Percentiles rank a stretch among this genome's conserved stretches.
phyloP scores from a whole-genome alignment of 2,329 filamentous ascomycete genomes.

The Alternaria alternata region DNA sequence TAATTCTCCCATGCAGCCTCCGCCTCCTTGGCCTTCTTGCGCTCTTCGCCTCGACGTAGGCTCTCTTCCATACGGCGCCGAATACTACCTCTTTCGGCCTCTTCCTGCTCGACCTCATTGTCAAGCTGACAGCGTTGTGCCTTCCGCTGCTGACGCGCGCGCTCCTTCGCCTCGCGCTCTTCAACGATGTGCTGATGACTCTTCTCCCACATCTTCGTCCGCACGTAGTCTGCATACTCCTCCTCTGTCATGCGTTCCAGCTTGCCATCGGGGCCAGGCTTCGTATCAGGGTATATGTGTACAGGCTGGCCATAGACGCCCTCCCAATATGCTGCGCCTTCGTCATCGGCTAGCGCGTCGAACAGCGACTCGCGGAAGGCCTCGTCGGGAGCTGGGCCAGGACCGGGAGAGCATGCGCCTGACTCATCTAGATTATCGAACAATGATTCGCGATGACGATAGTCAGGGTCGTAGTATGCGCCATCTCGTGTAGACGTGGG shows the following conservation, averaged over 20 bases:
- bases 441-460: conserved; percentile 44
- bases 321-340: conserved; percentile 95
- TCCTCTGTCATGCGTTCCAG: conserved; percentile 91
- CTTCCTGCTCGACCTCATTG: conserved; percentile 52
- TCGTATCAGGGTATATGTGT: conserved; percentile 73
- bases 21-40: conserved; percentile 65
- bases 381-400: conserved; percentile 63
- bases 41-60: conserved; percentile 71
- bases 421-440: conserved; percentile 42
- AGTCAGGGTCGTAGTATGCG: conserved; percentile 42
- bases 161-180: conserved; percentile 70
- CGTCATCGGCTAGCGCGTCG: conserved; percentile 95
- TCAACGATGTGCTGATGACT: conserved; percentile 84
- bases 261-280: conserved; percentile 61
- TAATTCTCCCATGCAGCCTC: conserved; percentile 72
- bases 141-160: conserved; percentile 57
- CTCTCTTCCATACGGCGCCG: conserved; percentile 73
- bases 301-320: conserved; percentile 96
- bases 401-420: conserved; percentile 41
- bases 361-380: conserved; percentile 95
- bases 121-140: conserved; percentile 47
- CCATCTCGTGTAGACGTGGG: conserved; percentile 39
- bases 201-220: conserved; percentile 93
- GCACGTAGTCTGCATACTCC: conserved; percentile 86
- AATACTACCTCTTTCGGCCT: conserved; percentile 58